Evolutionary conservation across 768 basidiomycete genomes (phyloP).

Genomic region (Clavaria fumosa): DNA sequence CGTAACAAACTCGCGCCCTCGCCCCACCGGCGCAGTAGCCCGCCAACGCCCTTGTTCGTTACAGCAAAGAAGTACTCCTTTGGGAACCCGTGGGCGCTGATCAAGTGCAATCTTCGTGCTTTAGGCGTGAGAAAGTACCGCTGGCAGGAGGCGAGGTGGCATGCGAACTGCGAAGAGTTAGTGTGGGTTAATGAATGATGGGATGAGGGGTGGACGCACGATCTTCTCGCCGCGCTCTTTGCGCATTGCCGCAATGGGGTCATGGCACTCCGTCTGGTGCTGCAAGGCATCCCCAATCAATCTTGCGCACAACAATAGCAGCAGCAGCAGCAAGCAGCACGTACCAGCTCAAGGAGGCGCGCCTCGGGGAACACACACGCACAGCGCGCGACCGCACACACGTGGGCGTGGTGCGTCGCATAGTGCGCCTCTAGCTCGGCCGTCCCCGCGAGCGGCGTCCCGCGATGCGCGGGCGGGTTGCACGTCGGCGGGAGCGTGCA

Average conservation of each 20-base stretch:
- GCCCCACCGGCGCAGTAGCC: constrained; percentile 64
- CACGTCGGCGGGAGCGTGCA: constrained; percentile 81
- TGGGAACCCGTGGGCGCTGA: constrained; percentile 68
- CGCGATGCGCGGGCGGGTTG: constrained; percentile 25
- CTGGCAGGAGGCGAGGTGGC: constrained; percentile 46
- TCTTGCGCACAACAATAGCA: constrained; percentile 4
- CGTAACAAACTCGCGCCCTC: constrained; percentile 72
- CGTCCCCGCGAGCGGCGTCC: constrained; percentile 48
- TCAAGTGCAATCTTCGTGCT: constrained; percentile 64
- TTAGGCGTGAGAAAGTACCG: constrained; percentile 59
- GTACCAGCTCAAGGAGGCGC: constrained; percentile 61
- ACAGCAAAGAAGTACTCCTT: constrained; percentile 87
- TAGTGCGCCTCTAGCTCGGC: constrained; percentile 74
- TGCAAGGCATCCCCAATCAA: constrained; percentile 14
- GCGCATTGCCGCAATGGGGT: constrained; percentile 63
- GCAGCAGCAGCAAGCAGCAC: constrained; percentile 17
- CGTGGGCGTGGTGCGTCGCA: constrained; percentile 69
- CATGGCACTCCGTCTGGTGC: constrained; percentile 82
- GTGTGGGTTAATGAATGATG: constrained; percentile 4
- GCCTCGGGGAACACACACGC: constrained; percentile 77
- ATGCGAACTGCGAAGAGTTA: constrained; percentile 43
- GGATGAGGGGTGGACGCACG: constrained; percentile 28
- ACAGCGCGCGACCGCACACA: constrained; percentile 57
- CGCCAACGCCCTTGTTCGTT: constrained; percentile 82
- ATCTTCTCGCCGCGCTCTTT: constrained; percentile 78